Conservation (phyloP, 352 stramenopile genomes). For the Phytopythium sindhum region DNA sequence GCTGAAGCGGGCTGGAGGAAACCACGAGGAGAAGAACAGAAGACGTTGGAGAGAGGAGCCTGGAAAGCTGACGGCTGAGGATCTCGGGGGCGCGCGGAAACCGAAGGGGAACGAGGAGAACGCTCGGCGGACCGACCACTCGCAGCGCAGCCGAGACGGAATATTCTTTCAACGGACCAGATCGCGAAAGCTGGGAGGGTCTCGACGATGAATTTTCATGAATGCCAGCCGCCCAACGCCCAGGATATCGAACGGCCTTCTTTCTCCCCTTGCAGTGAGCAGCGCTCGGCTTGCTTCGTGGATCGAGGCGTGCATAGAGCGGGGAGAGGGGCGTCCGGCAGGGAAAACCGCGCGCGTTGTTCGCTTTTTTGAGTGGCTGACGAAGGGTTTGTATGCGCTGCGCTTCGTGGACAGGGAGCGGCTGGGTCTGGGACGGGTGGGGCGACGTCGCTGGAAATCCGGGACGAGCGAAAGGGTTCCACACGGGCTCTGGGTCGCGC, state of each 20-base stretch:
- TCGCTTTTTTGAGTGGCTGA: neutral
- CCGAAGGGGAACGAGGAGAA: neutral
- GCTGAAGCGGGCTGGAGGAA: neutral
- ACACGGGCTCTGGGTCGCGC: neutral
- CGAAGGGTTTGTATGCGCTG: neutral
- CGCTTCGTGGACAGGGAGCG: neutral
- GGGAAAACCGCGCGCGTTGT: neutral
- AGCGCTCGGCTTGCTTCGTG: neutral
- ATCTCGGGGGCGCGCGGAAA: neutral
- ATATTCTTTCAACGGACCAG: slow-evolving; percentile 6
- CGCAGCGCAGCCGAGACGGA: neutral
- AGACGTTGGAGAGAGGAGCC: neutral
- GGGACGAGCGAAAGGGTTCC: neutral
- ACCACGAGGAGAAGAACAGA: neutral
- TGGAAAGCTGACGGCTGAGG: neutral
- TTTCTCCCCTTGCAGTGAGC: neutral
- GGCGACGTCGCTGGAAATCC: neutral
- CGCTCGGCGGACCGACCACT: neutral
- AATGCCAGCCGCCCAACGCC: neutral
- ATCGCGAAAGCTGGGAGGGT: neutral
- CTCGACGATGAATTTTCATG: slow-evolving; percentile 5
- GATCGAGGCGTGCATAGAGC: neutral
- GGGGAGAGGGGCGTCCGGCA: neutral
- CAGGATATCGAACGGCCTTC: neutral
- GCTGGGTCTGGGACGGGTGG: neutral